A percentile compares a stretch with the other conserved stretches of the same genome.
phyloP scores from a whole-genome alignment of 495 filamentous ascomycete genomes.

The Hypoxylon rickii region DNA sequence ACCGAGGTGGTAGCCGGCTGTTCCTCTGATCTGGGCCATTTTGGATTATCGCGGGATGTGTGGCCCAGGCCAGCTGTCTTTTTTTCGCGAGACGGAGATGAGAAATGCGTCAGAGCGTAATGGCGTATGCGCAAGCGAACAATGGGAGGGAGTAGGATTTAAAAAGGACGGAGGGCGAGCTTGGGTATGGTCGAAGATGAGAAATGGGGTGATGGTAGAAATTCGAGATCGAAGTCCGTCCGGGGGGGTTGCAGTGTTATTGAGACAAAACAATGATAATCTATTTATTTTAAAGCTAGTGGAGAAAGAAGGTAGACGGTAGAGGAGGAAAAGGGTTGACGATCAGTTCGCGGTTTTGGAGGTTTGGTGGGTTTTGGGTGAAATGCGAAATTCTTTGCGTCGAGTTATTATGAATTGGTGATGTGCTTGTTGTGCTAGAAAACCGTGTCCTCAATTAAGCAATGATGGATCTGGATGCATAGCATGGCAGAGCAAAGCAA shows the following conservation, averaged over 20 bases:
- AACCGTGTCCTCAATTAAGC: conserved; percentile 45
- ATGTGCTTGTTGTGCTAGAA: conserved; percentile 21
- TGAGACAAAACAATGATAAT: background rate
- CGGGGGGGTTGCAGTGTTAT: no score
- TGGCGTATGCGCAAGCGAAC: no score
- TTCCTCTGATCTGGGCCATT: conserved; percentile 97
- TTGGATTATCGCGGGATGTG: conserved; percentile 12
- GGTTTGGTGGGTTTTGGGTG: no score
- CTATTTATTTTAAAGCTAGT: background rate
- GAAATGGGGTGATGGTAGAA: background rate
- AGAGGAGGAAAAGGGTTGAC: background rate
- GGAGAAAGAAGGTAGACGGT: background rate
- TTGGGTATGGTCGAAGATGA: background rate
- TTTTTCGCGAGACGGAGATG: background rate
- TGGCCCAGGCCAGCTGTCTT: conserved; percentile 31
- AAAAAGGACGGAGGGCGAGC: background rate
- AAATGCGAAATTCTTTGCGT: no score
- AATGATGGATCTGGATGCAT: no score
- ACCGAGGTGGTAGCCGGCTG: conserved; percentile 92
- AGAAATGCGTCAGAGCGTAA: no score
- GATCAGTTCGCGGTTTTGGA: background rate
- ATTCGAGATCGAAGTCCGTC: background rate
- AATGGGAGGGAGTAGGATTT: background rate
- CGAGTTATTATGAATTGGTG: no score
- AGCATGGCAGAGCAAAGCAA: no score